These are phyloP conservation scores for Fraxinus sp. DNA, from an alignment of 305 asterid species.

Conservation along the genomic window DNA sequence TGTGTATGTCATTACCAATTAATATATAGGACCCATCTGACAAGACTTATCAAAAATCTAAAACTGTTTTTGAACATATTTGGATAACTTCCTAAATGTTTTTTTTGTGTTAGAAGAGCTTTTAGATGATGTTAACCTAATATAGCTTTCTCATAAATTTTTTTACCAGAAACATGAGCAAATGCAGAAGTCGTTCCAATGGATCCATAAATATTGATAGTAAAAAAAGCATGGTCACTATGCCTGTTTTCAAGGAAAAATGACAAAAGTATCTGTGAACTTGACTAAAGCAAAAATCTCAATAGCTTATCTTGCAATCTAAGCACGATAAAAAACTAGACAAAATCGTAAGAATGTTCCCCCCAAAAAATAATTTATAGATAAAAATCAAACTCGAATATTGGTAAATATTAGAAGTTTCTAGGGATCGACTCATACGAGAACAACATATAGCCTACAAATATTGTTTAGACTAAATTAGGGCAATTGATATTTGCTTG, in stretches of 20 bases:
- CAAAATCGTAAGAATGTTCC: background rate
- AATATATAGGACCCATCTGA: too few relatives aligned
- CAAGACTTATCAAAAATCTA: too few relatives aligned
- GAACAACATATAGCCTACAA: background rate
- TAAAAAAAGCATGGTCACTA: too few relatives aligned
- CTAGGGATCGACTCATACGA: background rate
- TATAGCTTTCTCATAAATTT: too few relatives aligned
- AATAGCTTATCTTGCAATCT: background rate
- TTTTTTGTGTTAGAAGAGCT: too few relatives aligned
- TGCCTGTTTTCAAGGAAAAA: background rate
- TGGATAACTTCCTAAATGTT: too few relatives aligned
- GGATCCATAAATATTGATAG: background rate
- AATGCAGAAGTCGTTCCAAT: background rate
- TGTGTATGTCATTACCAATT: background rate
- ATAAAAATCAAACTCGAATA: background rate
- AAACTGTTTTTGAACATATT: too few relatives aligned
- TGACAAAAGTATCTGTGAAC: background rate
- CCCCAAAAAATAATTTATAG: too few relatives aligned
- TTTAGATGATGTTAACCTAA: too few relatives aligned
- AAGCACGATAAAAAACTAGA: background rate
- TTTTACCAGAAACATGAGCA: too few relatives aligned
- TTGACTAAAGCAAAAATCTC: background rate
- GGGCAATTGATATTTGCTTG: background rate
- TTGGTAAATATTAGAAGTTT: background rate
- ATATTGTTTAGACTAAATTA: background rate